A percentile compares a stretch with the other conserved stretches of the same genome.
These are phyloP conservation scores for Aegilops longissima DNA, from an alignment of 176 grass and related monocot genomes.

Conservation along the genomic window DNA sequence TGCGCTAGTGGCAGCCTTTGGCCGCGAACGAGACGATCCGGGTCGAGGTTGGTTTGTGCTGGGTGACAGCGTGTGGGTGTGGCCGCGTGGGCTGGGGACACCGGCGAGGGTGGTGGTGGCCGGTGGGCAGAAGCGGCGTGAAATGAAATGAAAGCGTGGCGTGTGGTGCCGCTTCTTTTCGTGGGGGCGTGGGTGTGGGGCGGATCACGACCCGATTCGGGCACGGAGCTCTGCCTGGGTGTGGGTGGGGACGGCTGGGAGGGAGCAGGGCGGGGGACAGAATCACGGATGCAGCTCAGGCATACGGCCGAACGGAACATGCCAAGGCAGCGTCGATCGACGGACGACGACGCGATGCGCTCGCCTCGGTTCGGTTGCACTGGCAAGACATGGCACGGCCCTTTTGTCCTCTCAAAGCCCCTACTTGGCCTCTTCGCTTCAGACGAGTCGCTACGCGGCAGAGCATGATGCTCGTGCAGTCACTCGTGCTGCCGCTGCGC, in stretches of 20 bases:
- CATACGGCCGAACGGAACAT: not conserved
- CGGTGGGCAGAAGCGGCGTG: not conserved
- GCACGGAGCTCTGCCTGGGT: not conserved
- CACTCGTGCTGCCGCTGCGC: not conserved
- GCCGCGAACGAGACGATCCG: not conserved
- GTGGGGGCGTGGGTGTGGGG: not conserved
- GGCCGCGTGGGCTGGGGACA: not conserved
- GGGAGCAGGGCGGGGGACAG: not conserved
- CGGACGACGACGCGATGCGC: not conserved
- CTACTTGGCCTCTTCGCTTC: not conserved
- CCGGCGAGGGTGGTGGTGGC: not conserved
- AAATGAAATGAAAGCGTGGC: not conserved
- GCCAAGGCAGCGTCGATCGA: slow-evolving; percentile 20
- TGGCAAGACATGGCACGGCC: not conserved
- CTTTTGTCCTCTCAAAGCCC: not conserved
- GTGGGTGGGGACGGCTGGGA: not conserved
- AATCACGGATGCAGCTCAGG: not conserved
- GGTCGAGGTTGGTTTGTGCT: too few species aligned
- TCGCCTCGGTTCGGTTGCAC: not conserved
- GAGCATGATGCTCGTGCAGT: not conserved
- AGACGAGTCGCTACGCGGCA: not conserved
- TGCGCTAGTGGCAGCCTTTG: not conserved
- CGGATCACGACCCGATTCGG: not conserved
- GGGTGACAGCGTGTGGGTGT: not conserved
- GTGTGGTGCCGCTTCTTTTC: not conserved